Conservation (phyloP, 352 stramenopile genomes). For the Pseudoperonospora humuli region DNA sequence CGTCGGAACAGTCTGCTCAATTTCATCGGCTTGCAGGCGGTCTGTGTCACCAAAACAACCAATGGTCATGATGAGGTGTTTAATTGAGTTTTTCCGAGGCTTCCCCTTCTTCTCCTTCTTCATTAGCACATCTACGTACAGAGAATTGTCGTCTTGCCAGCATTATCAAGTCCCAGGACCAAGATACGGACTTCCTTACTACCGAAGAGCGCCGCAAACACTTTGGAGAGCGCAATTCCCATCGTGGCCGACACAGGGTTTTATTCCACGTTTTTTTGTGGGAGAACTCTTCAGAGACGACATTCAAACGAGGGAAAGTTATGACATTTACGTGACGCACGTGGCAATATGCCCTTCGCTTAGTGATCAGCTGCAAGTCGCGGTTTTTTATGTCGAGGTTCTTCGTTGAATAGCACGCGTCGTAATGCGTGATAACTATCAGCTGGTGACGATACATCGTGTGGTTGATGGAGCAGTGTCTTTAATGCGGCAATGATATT, state of each 20-base stretch:
- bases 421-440: slow-evolving; percentile 25
- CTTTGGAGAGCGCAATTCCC: slow-evolving; percentile 95
- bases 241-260: no score
- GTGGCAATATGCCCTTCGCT: neutral
- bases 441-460: neutral
- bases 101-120: neutral
- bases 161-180: slow-evolving; percentile 99
- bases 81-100: no score
- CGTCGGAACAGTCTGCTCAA: slow-evolving; percentile 98
- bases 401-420: slow-evolving; percentile 18
- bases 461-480: slow-evolving; percentile 26
- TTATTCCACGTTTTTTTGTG: no score
- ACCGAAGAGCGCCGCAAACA: slow-evolving; percentile 98
- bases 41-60: slow-evolving; percentile 29
- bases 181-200: slow-evolving; percentile 99
- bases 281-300: slow-evolving; percentile 8
- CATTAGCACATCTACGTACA: no score
- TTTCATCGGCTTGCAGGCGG: slow-evolving; percentile 86
- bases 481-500: slow-evolving; percentile 27
- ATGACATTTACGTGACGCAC: slow-evolving; percentile 5
- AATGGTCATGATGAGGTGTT: no score
- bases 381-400: slow-evolving; percentile 53
- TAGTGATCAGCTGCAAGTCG: slow-evolving; percentile 28
- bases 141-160: slow-evolving; percentile 99
- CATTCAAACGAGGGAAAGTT: slow-evolving; percentile 7